Base-by-base conservation (phyloP, 345 rosid genomes). In the Brassica incana region DNA sequence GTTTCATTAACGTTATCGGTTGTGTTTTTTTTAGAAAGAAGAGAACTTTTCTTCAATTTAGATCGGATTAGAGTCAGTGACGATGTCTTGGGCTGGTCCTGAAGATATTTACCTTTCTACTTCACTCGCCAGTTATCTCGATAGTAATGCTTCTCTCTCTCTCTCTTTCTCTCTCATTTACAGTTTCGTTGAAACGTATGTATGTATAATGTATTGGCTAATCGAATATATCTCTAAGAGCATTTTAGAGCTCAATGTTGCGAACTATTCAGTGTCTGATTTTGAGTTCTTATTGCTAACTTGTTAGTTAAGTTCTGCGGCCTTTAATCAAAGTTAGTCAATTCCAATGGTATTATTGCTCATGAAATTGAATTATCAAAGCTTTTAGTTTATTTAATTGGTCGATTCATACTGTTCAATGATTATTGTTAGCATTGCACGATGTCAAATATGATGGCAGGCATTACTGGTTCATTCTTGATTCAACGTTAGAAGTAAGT, bases 1-100 rank as follows among this genome's bases (percentile, higher is more conserved):
- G 74, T 77, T 73, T 83, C 45, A 75, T 81, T 69, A 77, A 77
- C 66, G 69, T 82, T 78, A 78, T 79, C 79, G 80, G 90, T 77
- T 64, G 60, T 15, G 38, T 80, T 80, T 69, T 82, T 77, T 63
- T n/a, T 4, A 38, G 83, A 75, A 81, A 77, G 75, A 80, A 86
- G 78, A 88, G 80, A 86, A 75, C 54, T 66, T 75, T 75, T 71
- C 25, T 48, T 71, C 77, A 80, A 69, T 75, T 81, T 77, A 27
- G 16, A 48, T 27, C 6, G 54, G 64, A 63, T 69, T 11, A 45
- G 73, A 52, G 65, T 67, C 75, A 73, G 77, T 73, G 75, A 20
- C 87, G 73, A 90, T 90, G 60, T 16, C 60, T 15, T 52, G 59
- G 59, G 59, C 18, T 52, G 59, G 20, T 52, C 59, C 59, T 5